Base-by-base conservation (phyloP, 1,284 basidiomycete genomes). In the Malassezia globosa region DNA sequence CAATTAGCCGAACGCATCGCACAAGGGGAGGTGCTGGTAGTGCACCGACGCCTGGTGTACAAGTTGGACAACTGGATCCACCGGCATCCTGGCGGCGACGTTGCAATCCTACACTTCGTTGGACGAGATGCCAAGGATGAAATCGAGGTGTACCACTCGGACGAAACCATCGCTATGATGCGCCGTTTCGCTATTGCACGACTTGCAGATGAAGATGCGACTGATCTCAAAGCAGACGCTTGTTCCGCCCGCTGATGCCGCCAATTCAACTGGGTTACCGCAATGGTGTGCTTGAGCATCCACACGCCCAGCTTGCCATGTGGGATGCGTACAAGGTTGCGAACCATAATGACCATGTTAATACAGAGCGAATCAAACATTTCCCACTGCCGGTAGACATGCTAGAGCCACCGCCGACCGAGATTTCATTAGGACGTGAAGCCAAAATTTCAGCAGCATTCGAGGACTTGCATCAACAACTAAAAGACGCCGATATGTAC, bases 61-160 rank as follows among this genome's bases (percentile, higher is more conserved):
- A 81, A 82, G 56, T 81, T 94, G n/a, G 81, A 87, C 19, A 77
- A 78, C 11, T 75, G 92, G 94, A 81, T 92, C 18, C 72, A 78
- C 3, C 76, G 78, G 3, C 94, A 99, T 70, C 92, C 92, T 0
- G 94, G 92, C 36, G 90, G 92, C 46, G 75, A 81, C 11, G 82
- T 95, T 40, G 80, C 89, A 16, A 82, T 97, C 54, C 81, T 94
- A 23, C 94, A 99, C 75, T 96, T 92, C 67, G 82, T 95, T 25
- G 94, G 94, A 2, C 80, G 92, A 42, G 90, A 99, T 70, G 92
- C 89, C 0, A 81, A 83, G 3, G 86, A 94, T 75, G 92, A 99
- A 73, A 85, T 96, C 38, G 81, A 87, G 56, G 92, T 87, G 10
- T 96, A 88, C 74, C 92, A 99, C 72, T 77, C 78, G 1, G 78